Conservation (phyloP, 2,329 filamentous ascomycete species). For the Phoma sp. region DNA sequence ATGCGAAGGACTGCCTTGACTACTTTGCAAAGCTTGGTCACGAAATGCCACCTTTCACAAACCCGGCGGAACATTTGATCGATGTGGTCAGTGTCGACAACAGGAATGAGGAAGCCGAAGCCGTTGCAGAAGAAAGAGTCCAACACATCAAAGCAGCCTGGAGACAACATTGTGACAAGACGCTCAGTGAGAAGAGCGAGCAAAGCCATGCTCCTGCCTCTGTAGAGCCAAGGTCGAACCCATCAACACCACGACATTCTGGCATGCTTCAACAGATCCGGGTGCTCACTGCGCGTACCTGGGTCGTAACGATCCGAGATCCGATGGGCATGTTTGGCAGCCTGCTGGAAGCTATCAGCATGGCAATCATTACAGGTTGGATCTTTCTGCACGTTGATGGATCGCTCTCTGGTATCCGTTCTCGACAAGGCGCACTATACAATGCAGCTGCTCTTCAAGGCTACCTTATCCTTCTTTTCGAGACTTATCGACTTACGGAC, state of each 20-base stretch:
- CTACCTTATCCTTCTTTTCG: constrained; percentile 78
- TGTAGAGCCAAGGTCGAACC: constrained; percentile 16
- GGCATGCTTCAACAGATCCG: constrained; percentile 68
- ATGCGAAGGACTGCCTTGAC: constrained; percentile 63
- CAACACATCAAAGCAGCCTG: constrained; percentile 68
- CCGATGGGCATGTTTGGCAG: constrained; percentile 77
- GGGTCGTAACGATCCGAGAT: constrained; percentile 77
- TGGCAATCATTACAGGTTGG: constrained; percentile 76
- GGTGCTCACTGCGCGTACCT: constrained; percentile 72
- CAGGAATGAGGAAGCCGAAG: constrained; percentile 71
- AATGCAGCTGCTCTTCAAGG: constrained; percentile 75
- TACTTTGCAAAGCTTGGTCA: constrained; percentile 71
- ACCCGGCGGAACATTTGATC: constrained; percentile 79
- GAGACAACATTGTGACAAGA: constrained; percentile 47
- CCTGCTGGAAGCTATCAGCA: constrained; percentile 71
- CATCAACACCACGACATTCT: constrained; percentile 54
- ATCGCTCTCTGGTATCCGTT: constrained; percentile 75
- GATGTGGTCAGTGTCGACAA: constrained; percentile 79
- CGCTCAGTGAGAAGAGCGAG: constrained; percentile 21
- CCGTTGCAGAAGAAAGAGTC: constrained; percentile 65
- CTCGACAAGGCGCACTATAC: constrained; percentile 75
- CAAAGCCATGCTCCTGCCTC: constrained; percentile 1
- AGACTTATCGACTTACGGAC: constrained; percentile 76
- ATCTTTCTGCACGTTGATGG: constrained; percentile 72
- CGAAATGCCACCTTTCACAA: constrained; percentile 73